Percentiles rank a stretch among this genome's conserved stretches.
Conservation (phyloP, 2,329 filamentous ascomycete genomes). For the Hypoxylon sp. region DNA sequence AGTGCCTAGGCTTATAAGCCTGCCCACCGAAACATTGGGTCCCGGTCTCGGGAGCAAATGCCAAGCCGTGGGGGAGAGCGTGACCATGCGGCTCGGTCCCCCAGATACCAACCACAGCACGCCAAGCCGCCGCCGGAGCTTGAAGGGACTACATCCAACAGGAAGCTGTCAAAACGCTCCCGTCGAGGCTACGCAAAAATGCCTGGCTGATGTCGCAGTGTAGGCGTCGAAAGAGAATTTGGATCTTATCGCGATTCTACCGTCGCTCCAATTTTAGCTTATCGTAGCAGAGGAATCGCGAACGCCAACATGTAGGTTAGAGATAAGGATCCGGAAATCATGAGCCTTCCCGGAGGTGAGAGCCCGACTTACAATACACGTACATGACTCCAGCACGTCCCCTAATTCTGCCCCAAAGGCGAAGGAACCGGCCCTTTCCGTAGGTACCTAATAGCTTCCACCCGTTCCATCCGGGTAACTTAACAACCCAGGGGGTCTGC, state of each 20-base stretch:
- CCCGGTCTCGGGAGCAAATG: neutral
- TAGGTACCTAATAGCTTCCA: neutral
- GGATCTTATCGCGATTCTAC: neutral
- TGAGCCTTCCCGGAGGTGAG: neutral
- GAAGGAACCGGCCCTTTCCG: too few species aligned
- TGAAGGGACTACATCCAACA: constrained; percentile 35
- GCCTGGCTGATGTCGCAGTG: neutral
- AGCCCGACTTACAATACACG: too few species aligned
- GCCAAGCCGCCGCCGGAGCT: constrained; percentile 31
- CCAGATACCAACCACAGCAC: constrained; percentile 3
- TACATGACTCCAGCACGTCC: neutral
- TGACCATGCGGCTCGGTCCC: constrained; percentile 32
- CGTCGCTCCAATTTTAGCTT: neutral
- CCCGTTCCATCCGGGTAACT: neutral
- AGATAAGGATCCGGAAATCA: neutral
- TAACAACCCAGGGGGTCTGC: too few species aligned
- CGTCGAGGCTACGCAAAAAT: neutral
- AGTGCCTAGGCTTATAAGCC: neutral
- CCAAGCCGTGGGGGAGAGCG: constrained; percentile 26
- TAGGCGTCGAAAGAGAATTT: neutral
- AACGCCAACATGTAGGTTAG: constrained; percentile 33
- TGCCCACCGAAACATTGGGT: neutral
- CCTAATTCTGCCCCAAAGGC: neutral
- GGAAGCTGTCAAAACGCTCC: neutral
- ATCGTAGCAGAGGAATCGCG: neutral